Percentiles rank a stretch among this genome's conserved stretches.
Conservation (phyloP, 2,329 filamentous ascomycete genomes). For the Aschersonia sp. region DNA sequence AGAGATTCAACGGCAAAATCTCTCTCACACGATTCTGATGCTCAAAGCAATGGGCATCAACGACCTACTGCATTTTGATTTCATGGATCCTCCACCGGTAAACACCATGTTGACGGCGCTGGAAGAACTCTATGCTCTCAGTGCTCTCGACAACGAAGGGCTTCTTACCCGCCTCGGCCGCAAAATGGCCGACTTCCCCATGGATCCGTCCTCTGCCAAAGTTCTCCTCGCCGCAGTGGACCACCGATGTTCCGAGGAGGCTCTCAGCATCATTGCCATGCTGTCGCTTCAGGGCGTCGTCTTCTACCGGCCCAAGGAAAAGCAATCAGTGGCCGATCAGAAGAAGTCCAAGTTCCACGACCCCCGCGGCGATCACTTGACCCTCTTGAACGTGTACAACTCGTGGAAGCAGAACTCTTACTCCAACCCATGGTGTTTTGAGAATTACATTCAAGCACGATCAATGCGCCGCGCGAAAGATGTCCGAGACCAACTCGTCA, state of each 20-base stretch:
- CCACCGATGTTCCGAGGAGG: conserved; percentile 80
- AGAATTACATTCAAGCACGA: conserved; percentile 92
- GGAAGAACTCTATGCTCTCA: conserved; percentile 87
- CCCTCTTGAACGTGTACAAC: conserved; percentile 91
- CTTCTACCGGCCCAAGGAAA: conserved; percentile 95
- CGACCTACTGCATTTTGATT: conserved; percentile 91
- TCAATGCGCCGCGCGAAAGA: conserved; percentile 83
- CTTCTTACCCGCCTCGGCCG: conserved; percentile 80
- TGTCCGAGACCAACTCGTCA: conserved; percentile 79
- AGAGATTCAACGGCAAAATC: conserved; percentile 89
- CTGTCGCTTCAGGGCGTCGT: conserved; percentile 73
- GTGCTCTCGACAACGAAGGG: conserved; percentile 88
- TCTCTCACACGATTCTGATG: conserved; percentile 90
- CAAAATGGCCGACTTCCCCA: conserved; percentile 98
- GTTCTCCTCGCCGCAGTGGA: conserved; percentile 80
- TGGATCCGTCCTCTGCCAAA: conserved; percentile 88
- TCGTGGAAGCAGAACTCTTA: conserved; percentile 82
- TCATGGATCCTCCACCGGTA: conserved; percentile 95
- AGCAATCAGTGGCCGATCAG: conserved; percentile 89
- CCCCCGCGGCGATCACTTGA: conserved; percentile 85
- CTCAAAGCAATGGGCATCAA: conserved; percentile 99
- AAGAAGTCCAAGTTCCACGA: conserved; percentile 98
- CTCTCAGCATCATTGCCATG: conserved; percentile 91
- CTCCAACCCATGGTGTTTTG: conserved; percentile 84
- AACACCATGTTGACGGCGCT: conserved; percentile 96